Evolutionary conservation across 257 asterid species (phyloP), one percentile per base, ranked within the genome.

Genomic region (Scutellaria barbata): DNA sequence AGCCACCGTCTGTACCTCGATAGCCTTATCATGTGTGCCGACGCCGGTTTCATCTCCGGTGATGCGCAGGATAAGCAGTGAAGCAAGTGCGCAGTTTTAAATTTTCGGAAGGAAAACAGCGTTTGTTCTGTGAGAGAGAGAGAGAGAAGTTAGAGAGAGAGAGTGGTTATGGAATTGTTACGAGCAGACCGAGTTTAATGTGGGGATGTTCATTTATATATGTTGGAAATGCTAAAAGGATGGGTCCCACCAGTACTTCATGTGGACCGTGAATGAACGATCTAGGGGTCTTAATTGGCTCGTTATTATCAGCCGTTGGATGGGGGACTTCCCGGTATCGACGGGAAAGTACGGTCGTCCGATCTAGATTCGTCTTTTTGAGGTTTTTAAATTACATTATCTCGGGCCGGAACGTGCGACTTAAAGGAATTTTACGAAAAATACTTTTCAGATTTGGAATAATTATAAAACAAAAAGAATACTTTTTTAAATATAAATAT

Each of bases 41-140:
- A 77, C 65, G 85, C 84, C 71, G 82, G 86, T 90, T 81, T 89
- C 98, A 87, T 92, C 50, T 81, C 88, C 80, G 69, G 81, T 10
- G 73, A 76, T 62, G 84, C 79, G 82, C 76, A 81, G 83, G 79
- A 58, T 66, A 54, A 65, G 72, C 77, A 66, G 81, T 9, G 76
- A 7, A 59, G 51, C 37, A 11, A 18, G 43, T 60, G 86, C 72
- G 74, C 76, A 71, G 71, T 63, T 71, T 77, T 58, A 70, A 80
- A 74, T 33, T 70, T 10, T 35, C 13, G 46, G 33, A 35, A 72
- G 63, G 62, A 40, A 65, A 62, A 62, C 8, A 40, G 16, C 48
- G 78, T 16, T 75, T 46, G 71, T 46, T 71, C 74, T 43, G 84
- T 14, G 67, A 72, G 75, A 47, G 73, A 17, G 77, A 61, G 74